Percentiles rank a stretch among this genome's conserved stretches.
These are phyloP conservation scores for Paralagenidium karlingii DNA, from an alignment of 352 stramenopile genomes.

Conservation along the genomic window DNA sequence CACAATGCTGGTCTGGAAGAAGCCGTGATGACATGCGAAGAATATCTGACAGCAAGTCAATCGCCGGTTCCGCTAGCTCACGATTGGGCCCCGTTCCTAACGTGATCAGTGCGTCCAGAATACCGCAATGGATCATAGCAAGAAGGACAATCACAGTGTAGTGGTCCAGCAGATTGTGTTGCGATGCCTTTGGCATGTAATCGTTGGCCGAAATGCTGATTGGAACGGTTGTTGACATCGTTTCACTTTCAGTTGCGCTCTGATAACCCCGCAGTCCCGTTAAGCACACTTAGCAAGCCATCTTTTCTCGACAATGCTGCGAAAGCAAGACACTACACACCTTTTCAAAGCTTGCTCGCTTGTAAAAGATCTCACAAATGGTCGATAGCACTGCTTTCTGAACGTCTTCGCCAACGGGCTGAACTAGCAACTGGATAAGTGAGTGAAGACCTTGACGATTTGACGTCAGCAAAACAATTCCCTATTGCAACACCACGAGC, in stretches of 20 bases:
- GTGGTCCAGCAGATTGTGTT: conserved; percentile 80
- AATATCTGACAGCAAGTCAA: conserved; percentile 73
- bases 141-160: conserved; percentile 81
- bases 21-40: conserved; percentile 70
- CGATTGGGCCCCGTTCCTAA: conserved; percentile 60
- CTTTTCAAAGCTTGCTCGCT: conserved; percentile 75
- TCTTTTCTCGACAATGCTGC: too few relatives aligned
- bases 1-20: conserved; percentile 77
- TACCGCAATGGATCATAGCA: conserved; percentile 76
- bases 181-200: conserved; percentile 35
- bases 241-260: conserved; percentile 7
- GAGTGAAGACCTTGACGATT: conserved; percentile 81
- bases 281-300: too few relatives aligned
- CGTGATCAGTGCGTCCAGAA: conserved; percentile 75
- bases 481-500: conserved; percentile 10
- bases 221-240: conserved; percentile 30
- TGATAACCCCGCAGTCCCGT: too few relatives aligned
- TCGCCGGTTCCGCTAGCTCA: conserved; percentile 66
- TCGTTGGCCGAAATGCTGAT: conserved; percentile 61
- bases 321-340: conserved; percentile 11
- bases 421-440: conserved; percentile 74
- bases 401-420: conserved; percentile 81
- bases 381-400: conserved; percentile 80
- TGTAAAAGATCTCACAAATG: conserved; percentile 86
- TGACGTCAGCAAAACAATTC: conserved; percentile 75